Evolutionary conservation across 768 basidiomycete genomes (phyloP), one percentile per base, ranked within the genome.

Genomic region (Terana coerulea): DNA sequence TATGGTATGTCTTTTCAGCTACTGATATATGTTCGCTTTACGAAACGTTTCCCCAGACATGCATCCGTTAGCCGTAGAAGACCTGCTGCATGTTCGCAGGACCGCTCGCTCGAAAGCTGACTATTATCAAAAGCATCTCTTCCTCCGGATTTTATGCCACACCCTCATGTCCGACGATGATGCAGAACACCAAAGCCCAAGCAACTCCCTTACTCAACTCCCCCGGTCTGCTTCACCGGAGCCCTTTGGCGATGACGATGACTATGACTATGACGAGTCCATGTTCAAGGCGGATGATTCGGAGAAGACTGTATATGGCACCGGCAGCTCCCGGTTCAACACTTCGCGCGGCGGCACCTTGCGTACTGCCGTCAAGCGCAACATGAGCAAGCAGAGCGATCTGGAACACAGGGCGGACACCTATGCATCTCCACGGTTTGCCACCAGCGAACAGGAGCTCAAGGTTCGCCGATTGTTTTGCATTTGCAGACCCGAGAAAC

Each of bases 41-140:
- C 5, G 8, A 33, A 5, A 33, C 30, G 28, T 21, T 28, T 30
- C 7, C 11, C 17, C 53, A 86, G 84, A 80, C 55, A 63, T 88
- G 35, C 86, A 88, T 61, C 86, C 86, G 1, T 76, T 88, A 37
- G 79, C 85, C 4, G 67, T 89, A 17, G 87, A 88, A 59, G 87
- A 88, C 58, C 67, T 88, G 11, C 78, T 88, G 44, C 77, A 82
- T 53, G 71, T 75, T 29, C 72, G 77, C 30, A 69, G 72, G 17
- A 75, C 77, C 30, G 75, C 71, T 25, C 77, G 84, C 42, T 86
- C 84, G 6, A 84, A 88, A 66, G 77, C 76, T 10, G 86, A 88
- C 61, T 89, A 88, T 61, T 90, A 84, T 67, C 55, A 65, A 14
- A 74, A 78, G 52, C 87, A 89, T 59, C 75, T 91, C 19, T 90